Evolutionary conservation across 164 flowering plant genomes (phyloP).

Genomic region (Brasenia schreberi): DNA sequence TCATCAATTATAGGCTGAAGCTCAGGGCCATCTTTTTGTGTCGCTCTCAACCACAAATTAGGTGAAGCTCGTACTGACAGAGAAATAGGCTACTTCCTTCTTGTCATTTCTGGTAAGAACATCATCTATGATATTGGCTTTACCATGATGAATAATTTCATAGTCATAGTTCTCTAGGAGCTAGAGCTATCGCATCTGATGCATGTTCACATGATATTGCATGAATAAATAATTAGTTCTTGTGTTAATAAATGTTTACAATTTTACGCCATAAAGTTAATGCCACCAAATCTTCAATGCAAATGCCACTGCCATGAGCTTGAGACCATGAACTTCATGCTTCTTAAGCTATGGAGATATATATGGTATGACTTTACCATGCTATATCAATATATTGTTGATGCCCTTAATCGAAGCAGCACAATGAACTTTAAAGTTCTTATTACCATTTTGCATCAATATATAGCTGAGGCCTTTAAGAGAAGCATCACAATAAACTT

Average conservation of each 20-base stretch:
- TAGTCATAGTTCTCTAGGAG: background rate
- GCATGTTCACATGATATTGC: background rate
- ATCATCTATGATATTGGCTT: too few species aligned
- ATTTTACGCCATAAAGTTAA: constrained; percentile 1
- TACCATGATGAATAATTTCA: too few species aligned
- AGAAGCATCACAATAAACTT: too few species aligned
- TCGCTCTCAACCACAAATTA: too few species aligned
- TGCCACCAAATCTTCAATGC: constrained; percentile 5
- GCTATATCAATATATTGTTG: background rate
- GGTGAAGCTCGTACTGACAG: too few species aligned
- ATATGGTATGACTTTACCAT: background rate
- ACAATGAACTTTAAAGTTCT: background rate
- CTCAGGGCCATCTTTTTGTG: too few species aligned
- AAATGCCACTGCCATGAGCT: background rate
- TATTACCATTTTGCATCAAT: too few species aligned
- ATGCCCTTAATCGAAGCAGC: background rate
- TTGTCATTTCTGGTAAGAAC: too few species aligned
- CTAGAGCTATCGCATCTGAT: background rate
- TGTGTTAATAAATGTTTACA: background rate
- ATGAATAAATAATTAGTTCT: background rate
- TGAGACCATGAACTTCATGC: background rate
- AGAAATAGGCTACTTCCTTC: too few species aligned
- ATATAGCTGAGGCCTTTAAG: too few species aligned
- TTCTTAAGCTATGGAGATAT: background rate
- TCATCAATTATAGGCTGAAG: too few species aligned